These are phyloP conservation scores for Lichtheimia ornata DNA, from an alignment of 371 early-diverging fungal genomes.

Conservation along the genomic window DNA sequence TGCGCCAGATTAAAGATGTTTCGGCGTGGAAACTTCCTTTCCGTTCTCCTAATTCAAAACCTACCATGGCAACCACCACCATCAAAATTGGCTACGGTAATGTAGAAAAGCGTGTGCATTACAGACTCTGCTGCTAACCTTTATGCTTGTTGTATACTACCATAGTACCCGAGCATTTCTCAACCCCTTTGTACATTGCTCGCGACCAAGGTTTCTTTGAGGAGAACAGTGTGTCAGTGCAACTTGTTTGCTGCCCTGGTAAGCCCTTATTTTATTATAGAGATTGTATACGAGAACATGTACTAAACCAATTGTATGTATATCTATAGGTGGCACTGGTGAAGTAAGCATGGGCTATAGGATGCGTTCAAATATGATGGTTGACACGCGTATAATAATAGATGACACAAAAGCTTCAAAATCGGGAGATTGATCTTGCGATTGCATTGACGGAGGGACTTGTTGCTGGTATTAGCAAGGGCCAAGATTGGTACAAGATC, in stretches of 20 bases:
- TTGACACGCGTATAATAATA: constrained; percentile 27
- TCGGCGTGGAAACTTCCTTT: too few relatives aligned
- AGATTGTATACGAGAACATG: background rate
- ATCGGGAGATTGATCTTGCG: constrained; percentile 74
- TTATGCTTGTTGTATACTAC: background rate
- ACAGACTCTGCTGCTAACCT: background rate
- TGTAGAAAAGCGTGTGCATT: background rate
- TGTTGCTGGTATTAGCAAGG: constrained; percentile 71
- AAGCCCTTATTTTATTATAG: background rate
- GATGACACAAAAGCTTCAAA: constrained; percentile 77
- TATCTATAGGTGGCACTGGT: constrained; percentile 66
- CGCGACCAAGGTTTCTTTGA: constrained; percentile 62
- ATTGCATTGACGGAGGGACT: constrained; percentile 88
- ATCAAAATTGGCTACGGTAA: constrained; percentile 52
- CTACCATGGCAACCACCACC: constrained; percentile 14
- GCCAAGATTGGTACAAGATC: constrained; percentile 63
- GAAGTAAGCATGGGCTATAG: constrained; percentile 46
- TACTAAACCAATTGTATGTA: background rate
- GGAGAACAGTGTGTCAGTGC: constrained; percentile 59
- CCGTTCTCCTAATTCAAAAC: too few relatives aligned
- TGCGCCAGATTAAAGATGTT: too few relatives aligned
- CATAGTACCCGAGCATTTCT: constrained; percentile 88
- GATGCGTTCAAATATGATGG: background rate
- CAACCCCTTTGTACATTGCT: constrained; percentile 76
- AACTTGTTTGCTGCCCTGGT: constrained; percentile 69